Evolutionary conservation across 2,329 filamentous ascomycete genomes (phyloP), one percentile per base, ranked within the genome.

Genomic region (Colletotrichum lini): DNA sequence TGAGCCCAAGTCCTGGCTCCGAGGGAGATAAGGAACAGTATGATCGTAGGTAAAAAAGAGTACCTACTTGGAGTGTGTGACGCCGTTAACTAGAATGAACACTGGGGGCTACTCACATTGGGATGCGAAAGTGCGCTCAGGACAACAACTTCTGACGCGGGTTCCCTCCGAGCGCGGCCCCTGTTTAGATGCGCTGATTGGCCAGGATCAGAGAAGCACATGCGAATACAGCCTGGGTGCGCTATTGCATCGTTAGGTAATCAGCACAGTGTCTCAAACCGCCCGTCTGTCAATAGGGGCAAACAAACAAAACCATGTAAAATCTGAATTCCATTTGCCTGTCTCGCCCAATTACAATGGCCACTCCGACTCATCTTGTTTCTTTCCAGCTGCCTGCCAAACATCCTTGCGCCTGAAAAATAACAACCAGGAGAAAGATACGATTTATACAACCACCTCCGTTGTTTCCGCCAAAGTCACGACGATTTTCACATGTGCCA

Each of bases 151-250:
- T 59, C 47, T 30, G 67, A 66, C 54, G 67, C 62, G 45, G 53
- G 52, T 64, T 53, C 35, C 52, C 67, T 30, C 53, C 61, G 53
- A 69, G 62, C 67, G 66, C 47, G 54, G 35, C 53, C 62, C 62
- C 67, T 59, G 45, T 40, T 47, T 23, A 47, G 44, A 45, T n/a
- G 50, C 16, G 10, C 35, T 69, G 61, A 66, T 65, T 69, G 61
- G 67, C n/a, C 53, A 59, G 67, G 65, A 49, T 40, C n/a, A 35
- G 42, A 52, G 57, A 30, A 23, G 38, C 44, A 9, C 40, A 59
- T 59, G 54, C n/a, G 13, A 15, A 3, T 2, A 8, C 15, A 21
- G 2, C 40, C n/a, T 16, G 13, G 18, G 18, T 56, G n/a, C 35
- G 18, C 53, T 56, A 40, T 18, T 16, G 8, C 7, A n/a, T 10